Conservation (phyloP, 208 protist genomes). For the Crithidia fasciculata region DNA sequence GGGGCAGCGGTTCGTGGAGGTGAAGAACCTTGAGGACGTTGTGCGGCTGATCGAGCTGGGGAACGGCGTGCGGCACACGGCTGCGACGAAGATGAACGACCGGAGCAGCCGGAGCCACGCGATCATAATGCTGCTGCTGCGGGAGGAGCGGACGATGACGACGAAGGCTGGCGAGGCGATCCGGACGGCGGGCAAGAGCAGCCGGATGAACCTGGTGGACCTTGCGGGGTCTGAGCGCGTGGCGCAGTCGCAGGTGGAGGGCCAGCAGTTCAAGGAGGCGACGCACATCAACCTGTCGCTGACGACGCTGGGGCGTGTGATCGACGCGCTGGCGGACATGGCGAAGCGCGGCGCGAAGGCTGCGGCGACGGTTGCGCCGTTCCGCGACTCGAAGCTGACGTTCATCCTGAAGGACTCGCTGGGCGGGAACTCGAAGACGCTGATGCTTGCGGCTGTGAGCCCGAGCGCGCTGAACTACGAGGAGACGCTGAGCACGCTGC, state of each 20-base stretch:
- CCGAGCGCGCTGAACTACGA: slow-evolving; percentile 79
- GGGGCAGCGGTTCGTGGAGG: slow-evolving; percentile 42
- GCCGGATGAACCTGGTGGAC: slow-evolving; percentile 92
- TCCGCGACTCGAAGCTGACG: slow-evolving; percentile 83
- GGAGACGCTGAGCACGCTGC: slow-evolving; percentile 87
- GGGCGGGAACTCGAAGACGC: slow-evolving; percentile 63
- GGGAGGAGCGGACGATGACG: slow-evolving; percentile 46
- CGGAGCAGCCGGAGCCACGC: slow-evolving; percentile 87
- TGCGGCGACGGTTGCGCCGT: slow-evolving; percentile 44
- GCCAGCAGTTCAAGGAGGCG: slow-evolving; percentile 67
- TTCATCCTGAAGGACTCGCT: slow-evolving; percentile 20
- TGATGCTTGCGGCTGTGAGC: slow-evolving; percentile 93
- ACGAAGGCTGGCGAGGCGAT: slow-evolving; percentile 64
- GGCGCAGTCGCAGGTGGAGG: slow-evolving; percentile 57
- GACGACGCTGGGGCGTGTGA: slow-evolving; percentile 79
- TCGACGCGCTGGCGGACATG: slow-evolving; percentile 66
- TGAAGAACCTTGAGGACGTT: slow-evolving; percentile 56
- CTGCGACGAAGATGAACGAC: slow-evolving; percentile 88
- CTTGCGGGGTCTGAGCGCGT: slow-evolving; percentile 91
- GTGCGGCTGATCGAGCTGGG: slow-evolving; percentile 59
- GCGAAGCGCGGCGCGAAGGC: slow-evolving; percentile 10
- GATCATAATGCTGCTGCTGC: slow-evolving; percentile 71
- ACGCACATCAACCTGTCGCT: slow-evolving; percentile 55
- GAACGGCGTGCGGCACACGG: slow-evolving; percentile 72
- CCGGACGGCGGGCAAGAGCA: slow-evolving; percentile 60